Percentiles rank a stretch among this genome's conserved stretches.
Conservation (phyloP, 352 stramenopile species). For the Globisporangium solare region DNA sequence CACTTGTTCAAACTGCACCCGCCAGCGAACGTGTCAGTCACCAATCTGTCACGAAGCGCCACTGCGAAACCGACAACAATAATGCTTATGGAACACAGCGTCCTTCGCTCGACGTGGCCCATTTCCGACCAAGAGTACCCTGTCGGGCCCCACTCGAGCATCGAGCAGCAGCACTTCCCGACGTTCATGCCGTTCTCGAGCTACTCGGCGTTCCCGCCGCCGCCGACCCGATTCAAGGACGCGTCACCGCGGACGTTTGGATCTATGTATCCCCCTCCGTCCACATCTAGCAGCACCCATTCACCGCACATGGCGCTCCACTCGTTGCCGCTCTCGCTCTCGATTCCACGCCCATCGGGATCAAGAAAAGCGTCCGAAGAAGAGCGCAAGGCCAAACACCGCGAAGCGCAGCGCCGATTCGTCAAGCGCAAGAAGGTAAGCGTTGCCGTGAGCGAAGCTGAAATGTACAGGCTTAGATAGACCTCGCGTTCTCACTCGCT, state of each 20-base stretch:
- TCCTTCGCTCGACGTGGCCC: constrained; percentile 15
- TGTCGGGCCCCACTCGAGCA: constrained; percentile 5
- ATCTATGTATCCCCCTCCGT: constrained; percentile 9
- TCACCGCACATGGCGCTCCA: constrained; percentile 8
- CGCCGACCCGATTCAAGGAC: constrained; percentile 15
- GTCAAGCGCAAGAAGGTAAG: constrained; percentile 51
- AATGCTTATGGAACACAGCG: constrained; percentile 21
- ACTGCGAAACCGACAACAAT: background rate
- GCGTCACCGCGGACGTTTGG: constrained; percentile 15
- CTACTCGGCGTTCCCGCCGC: constrained; percentile 13
- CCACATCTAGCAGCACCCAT: background rate
- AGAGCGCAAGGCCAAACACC: constrained; percentile 47
- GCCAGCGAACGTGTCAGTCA: background rate
- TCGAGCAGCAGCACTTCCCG: constrained; percentile 20
- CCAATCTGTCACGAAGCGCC: background rate
- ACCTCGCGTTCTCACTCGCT: background rate
- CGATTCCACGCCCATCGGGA: constrained; percentile 8
- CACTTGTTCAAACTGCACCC: constrained; percentile 5
- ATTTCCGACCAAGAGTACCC: constrained; percentile 15
- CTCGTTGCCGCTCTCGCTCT: constrained; percentile 13
- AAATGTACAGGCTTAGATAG: no score
- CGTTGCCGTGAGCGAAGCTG: background rate
- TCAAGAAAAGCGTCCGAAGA: constrained; percentile 32
- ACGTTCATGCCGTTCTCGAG: constrained; percentile 13
- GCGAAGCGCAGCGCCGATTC: constrained; percentile 44